Evolutionary conservation across 345 rosid species (phyloP).

Genomic region (Firmiana major): DNA sequence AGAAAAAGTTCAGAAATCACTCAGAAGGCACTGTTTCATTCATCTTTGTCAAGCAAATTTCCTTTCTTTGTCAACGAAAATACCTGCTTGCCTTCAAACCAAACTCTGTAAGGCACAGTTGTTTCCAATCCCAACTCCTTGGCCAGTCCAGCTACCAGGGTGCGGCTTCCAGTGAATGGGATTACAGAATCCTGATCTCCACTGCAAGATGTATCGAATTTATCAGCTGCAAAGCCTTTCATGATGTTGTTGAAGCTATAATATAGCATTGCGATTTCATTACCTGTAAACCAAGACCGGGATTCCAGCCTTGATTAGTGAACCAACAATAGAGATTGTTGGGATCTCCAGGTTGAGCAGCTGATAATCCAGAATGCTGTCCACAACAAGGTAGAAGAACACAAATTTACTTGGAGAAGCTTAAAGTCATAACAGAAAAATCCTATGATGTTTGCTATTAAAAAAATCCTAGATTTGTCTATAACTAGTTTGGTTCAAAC

Average conservation of each 20-base stretch:
- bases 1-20: not conserved
- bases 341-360: conserved; percentile 78
- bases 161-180: conserved; percentile 86
- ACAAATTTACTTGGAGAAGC: not conserved
- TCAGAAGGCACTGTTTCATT: not conserved
- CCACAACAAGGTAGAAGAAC: not conserved
- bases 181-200: conserved; percentile 98
- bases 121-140: conserved; percentile 50
- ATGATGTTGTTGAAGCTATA: not conserved
- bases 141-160: conserved; percentile 54
- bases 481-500: not conserved
- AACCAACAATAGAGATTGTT: conserved; percentile 60
- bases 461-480: not conserved
- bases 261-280: not conserved
- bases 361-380: conserved; percentile 80
- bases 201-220: conserved; percentile 29
- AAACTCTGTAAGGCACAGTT: conserved; percentile 69
- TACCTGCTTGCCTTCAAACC: conserved; percentile 94
- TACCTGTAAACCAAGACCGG: conserved; percentile 90
- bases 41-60: not conserved
- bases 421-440: not conserved
- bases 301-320: conserved; percentile 63
- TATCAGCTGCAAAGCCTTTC: not conserved
- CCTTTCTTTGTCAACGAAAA: not conserved
- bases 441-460: not conserved